phyloP scores from a whole-genome alignment of 352 stramenopile species.

The Globisporangium okanoganense region DNA sequence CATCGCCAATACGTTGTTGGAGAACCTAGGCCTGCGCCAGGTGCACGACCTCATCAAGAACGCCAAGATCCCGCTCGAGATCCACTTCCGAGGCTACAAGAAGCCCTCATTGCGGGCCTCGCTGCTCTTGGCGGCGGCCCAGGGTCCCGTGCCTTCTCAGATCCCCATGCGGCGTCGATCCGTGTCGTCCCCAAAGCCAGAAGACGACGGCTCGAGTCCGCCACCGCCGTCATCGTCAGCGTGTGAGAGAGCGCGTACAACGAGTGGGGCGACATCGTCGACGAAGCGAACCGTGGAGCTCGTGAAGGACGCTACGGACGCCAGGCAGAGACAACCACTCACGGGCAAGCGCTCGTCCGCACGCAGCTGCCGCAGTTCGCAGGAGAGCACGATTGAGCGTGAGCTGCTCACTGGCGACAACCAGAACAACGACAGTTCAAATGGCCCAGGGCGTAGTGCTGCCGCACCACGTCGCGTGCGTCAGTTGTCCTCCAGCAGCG shows the following conservation, averaged over 20 bases:
- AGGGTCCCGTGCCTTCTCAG: not conserved
- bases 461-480: not conserved
- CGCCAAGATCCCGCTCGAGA: conserved; percentile 61
- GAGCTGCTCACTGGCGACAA: conserved; percentile 15
- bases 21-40: conserved; percentile 67
- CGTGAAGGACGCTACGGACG: not conserved
- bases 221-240: not conserved
- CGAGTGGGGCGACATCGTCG: not conserved
- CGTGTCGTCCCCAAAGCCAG: conserved; percentile 2
- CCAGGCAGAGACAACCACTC: not conserved
- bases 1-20: conserved; percentile 57
- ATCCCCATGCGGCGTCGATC: conserved; percentile 1
- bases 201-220: conserved; percentile 1
- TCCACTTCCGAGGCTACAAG: conserved; percentile 51
- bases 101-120: conserved; percentile 20
- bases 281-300: conserved; percentile 10
- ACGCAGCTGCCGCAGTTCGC: conserved; percentile 14
- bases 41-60: conserved; percentile 84
- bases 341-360: conserved; percentile 7
- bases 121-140: conserved; percentile 12
- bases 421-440: conserved; percentile 14
- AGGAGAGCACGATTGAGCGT: conserved; percentile 9
- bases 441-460: not conserved
- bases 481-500: not conserved
- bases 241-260: conserved; percentile 4